Evolutionary conservation across 495 filamentous ascomycete species (phyloP), one percentile per base, ranked within the genome.

Genomic region (Talaromyces trachyspermus): DNA sequence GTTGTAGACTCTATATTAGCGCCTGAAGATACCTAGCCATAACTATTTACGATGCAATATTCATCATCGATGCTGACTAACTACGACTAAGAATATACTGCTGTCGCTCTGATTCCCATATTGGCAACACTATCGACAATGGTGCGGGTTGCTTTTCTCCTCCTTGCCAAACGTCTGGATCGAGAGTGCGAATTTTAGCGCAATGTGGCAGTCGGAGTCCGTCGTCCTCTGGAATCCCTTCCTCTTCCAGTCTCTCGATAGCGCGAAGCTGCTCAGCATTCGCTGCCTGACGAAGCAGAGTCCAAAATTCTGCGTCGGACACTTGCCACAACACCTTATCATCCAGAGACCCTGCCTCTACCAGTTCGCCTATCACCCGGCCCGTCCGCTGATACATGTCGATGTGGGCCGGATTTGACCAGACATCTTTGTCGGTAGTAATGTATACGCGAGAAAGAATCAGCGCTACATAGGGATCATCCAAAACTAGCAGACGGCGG

Each of bases 281-380:
- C 12, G 62, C 56, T 15, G 49, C 47, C 14, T 46, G 33, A 29
- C 58, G 60, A 41, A 70, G 48, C 25, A 60, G 46, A 5, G 49
- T 48, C 66, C 66, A 70, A 25, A 70, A 65, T 24, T 66, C 63
- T 12, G 48, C 37, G 50, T 70, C 66, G 4, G 67, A 70, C 42
- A 65, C 12, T 29, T 19, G 33, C 67, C 65, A 70, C 9, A 70
- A 40, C 42, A 46, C 52, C 41, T 58, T 49, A 22, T 68, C 67
- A 2, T 54, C 35, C 17, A 70, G 45, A 33, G 22, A 41, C 5
- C 55, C 57, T 8, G 11, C 11, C 22, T 25, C 30, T 50, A 64
- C 54, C 20, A 62, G 24, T 19, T 64, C 57, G 1, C 60, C 45
- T 18, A 69, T 70, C 20, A 70, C 48, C 29, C 55, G 52, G 23